Percentiles rank a stretch among this genome's conserved stretches.
Evolutionary conservation across 345 rosid species (phyloP).

Genomic region (Camelina hispida): DNA sequence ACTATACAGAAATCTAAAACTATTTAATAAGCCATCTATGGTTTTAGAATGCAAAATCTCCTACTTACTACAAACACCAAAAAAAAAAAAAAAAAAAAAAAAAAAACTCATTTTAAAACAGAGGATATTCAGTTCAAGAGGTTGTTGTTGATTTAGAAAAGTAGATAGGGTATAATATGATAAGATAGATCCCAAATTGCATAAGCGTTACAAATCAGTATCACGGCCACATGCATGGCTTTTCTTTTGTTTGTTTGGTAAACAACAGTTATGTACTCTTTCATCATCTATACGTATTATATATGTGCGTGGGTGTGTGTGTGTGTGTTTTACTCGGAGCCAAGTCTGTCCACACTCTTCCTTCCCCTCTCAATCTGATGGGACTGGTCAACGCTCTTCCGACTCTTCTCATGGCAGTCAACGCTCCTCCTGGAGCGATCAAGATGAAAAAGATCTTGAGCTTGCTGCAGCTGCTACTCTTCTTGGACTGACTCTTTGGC

Average conservation of each 20-base stretch:
- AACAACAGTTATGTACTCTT: slow-evolving; percentile 28
- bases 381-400: slow-evolving; percentile 63
- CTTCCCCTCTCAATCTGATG: slow-evolving; percentile 74
- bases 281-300: slow-evolving; percentile 28
- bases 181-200: slow-evolving; percentile 3
- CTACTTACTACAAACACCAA: neutral
- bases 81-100: too few species aligned
- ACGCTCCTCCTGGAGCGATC: slow-evolving; percentile 88
- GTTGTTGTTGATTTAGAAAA: neutral
- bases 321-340: slow-evolving; percentile 50
- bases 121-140: neutral
- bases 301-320: neutral
- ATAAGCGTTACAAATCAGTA: slow-evolving; percentile 21
- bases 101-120: neutral
- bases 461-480: slow-evolving; percentile 51
- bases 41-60: too few species aligned
- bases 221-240: neutral
- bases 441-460: slow-evolving; percentile 62
- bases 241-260: neutral
- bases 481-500: slow-evolving; percentile 52
- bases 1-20: too few species aligned
- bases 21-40: too few species aligned
- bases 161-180: neutral
- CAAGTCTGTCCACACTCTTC: slow-evolving; percentile 76
- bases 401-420: slow-evolving; percentile 86